Percentiles rank a stretch among this genome's conserved stretches.
These are phyloP conservation scores for Cryptosporidium parvum DNA, from an alignment of 169 alveolate species.

Conservation along the genomic window DNA sequence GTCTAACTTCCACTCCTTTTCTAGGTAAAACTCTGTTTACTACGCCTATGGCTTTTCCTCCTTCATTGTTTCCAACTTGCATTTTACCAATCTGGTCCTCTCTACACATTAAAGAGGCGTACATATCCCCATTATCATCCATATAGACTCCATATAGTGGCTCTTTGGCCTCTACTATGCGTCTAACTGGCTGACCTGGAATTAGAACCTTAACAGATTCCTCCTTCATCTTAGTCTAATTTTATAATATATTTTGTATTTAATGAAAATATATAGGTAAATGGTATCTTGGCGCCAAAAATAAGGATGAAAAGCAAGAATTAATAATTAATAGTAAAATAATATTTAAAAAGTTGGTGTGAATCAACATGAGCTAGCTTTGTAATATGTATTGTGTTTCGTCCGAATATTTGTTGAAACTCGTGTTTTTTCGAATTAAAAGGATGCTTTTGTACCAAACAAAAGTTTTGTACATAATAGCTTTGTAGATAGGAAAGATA, in stretches of 20 bases:
- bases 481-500: background rate
- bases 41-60: conserved; percentile 36
- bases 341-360: background rate
- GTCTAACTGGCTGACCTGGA: conserved; percentile 52
- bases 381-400: too few relatives aligned
- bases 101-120: conserved; percentile 47
- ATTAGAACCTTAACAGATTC: background rate
- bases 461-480: background rate
- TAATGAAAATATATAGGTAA: background rate
- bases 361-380: background rate
- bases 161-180: background rate
- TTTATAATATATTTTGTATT: background rate
- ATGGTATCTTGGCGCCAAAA: conserved; percentile 6
- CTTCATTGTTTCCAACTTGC: background rate
- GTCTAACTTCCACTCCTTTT: conserved; percentile 67
- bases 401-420: background rate
- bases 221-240: background rate
- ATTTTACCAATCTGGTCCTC: conserved; percentile 27
- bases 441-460: too few relatives aligned
- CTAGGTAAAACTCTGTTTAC: conserved; percentile 54
- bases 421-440: too few relatives aligned
- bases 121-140: conserved; percentile 21
- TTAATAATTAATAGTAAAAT: too few relatives aligned
- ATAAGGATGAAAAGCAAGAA: background rate
- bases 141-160: conserved; percentile 18